Percentiles rank a stretch among this genome's conserved stretches.
Conservation (phyloP, 108 stramenopile genomes). For the Fragilariopsis cylindrus region DNA sequence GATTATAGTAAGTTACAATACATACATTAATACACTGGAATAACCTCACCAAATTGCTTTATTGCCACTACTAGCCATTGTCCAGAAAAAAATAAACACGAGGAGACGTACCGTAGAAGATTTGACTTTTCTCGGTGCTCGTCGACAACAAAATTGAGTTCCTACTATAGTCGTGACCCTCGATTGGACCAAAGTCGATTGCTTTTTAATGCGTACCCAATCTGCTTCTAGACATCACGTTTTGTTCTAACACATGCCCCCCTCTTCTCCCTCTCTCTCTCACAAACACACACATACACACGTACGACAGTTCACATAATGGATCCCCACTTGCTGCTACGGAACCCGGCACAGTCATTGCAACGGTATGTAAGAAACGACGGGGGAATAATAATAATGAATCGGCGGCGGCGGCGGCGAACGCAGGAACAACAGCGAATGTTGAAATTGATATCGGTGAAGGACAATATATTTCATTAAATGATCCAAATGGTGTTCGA, state of each 20-base stretch:
- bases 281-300: not conserved
- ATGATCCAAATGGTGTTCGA: conserved; percentile 54
- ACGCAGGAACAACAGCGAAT: conserved; percentile 12
- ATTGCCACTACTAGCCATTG: too few relatives aligned
- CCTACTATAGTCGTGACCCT: too few relatives aligned
- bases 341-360: conserved; percentile 65
- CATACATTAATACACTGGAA: not conserved
- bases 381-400: conserved; percentile 15
- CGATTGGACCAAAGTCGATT: too few relatives aligned
- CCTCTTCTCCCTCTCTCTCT: too few relatives aligned
- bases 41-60: too few relatives aligned
- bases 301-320: conserved; percentile 51
- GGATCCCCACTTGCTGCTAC: conserved; percentile 66
- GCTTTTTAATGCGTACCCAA: too few relatives aligned
- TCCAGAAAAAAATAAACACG: too few relatives aligned
- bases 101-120: too few relatives aligned
- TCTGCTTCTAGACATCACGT: not conserved
- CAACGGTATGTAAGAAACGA: conserved; percentile 72
- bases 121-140: too few relatives aligned
- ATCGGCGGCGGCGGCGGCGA: conserved; percentile 2
- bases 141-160: too few relatives aligned
- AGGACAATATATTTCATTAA: conserved; percentile 58
- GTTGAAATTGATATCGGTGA: conserved; percentile 76
- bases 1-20: conserved; percentile 43
- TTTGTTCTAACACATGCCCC: not conserved